Evolutionary conservation across 202 grass and related monocot species (phyloP).

Genomic region (Saccharum hybrid): DNA sequence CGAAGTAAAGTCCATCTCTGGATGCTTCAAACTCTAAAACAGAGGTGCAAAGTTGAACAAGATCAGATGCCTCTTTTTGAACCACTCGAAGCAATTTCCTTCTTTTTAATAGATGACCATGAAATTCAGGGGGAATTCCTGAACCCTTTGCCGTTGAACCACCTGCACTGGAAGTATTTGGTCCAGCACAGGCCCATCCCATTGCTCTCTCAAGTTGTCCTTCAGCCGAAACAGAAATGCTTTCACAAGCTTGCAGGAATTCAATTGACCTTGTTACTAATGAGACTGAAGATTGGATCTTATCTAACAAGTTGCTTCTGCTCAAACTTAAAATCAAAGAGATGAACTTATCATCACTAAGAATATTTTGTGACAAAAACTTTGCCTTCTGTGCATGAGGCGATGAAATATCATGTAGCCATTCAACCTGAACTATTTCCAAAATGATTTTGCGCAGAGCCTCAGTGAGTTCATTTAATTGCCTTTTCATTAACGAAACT

Average conservation of each 20-base stretch:
- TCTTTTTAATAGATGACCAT: slow-evolving; percentile 77
- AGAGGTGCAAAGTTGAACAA: slow-evolving; percentile 79
- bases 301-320: slow-evolving; percentile 81
- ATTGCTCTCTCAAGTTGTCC: slow-evolving; percentile 96
- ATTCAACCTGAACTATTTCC: slow-evolving; percentile 84
- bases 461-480: slow-evolving; percentile 79
- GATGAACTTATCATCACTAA: slow-evolving; percentile 72
- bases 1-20: slow-evolving; percentile 81
- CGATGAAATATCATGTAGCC: slow-evolving; percentile 84
- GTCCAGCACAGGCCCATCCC: slow-evolving; percentile 91
- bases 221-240: slow-evolving; percentile 76
- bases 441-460: slow-evolving; percentile 72
- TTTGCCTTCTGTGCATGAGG: slow-evolving; percentile 65
- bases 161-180: slow-evolving; percentile 59
- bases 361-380: slow-evolving; percentile 77
- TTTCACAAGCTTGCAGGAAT: slow-evolving; percentile 84
- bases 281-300: slow-evolving; percentile 86
- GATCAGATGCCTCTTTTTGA: slow-evolving; percentile 76
- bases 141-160: slow-evolving; percentile 59
- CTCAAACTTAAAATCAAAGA: slow-evolving; percentile 71
- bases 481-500: slow-evolving; percentile 81
- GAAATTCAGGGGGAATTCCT: slow-evolving; percentile 78
- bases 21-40: slow-evolving; percentile 96
- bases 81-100: slow-evolving; percentile 67
- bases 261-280: slow-evolving; percentile 81